These are phyloP conservation scores for Hypoxylon lenormandii DNA, from an alignment of 495 filamentous ascomycete genomes.

Conservation along the genomic window DNA sequence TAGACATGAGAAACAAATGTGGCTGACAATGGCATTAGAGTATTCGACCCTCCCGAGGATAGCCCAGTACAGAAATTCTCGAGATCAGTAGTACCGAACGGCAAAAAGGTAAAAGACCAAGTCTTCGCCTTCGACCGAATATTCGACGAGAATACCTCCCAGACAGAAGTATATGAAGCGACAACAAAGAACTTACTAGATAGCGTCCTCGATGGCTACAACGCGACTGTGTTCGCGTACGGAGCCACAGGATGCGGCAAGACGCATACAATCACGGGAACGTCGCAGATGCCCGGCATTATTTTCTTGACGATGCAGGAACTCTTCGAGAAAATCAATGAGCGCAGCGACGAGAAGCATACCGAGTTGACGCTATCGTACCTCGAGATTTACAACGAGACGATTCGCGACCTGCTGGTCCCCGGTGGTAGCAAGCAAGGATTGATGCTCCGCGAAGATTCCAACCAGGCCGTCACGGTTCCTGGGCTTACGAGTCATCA, in stretches of 20 bases:
- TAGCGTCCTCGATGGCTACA: slow-evolving; percentile 96
- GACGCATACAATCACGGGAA: slow-evolving; percentile 98
- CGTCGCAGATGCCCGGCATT: slow-evolving; percentile 91
- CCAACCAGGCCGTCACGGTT: slow-evolving; percentile 91
- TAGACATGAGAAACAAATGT: neutral
- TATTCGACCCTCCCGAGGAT: slow-evolving; percentile 98
- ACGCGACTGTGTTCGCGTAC: slow-evolving; percentile 98
- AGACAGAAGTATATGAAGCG: slow-evolving; percentile 94
- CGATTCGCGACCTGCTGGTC: slow-evolving; percentile 92
- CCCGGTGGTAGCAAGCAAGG: slow-evolving; percentile 86
- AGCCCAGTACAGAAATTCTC: slow-evolving; percentile 93
- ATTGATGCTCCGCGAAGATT: slow-evolving; percentile 93
- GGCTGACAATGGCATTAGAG: slow-evolving; percentile 63
- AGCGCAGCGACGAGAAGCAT: slow-evolving; percentile 82
- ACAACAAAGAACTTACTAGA: slow-evolving; percentile 90
- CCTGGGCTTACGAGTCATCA: slow-evolving; percentile 91
- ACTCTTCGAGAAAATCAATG: slow-evolving; percentile 93
- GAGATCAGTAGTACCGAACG: slow-evolving; percentile 80
- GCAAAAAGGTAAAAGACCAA: slow-evolving; percentile 96
- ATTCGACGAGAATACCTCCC: slow-evolving; percentile 94
- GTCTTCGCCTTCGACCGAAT: slow-evolving; percentile 96
- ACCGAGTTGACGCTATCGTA: slow-evolving; percentile 94
- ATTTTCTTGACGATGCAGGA: slow-evolving; percentile 99
- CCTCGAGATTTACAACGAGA: slow-evolving; percentile 99
- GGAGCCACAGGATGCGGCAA: slow-evolving; percentile 98